Evolutionary conservation across 306 rosid species (phyloP), one percentile per base, ranked within the genome.

Genomic region (Aeschynomene evenia): DNA sequence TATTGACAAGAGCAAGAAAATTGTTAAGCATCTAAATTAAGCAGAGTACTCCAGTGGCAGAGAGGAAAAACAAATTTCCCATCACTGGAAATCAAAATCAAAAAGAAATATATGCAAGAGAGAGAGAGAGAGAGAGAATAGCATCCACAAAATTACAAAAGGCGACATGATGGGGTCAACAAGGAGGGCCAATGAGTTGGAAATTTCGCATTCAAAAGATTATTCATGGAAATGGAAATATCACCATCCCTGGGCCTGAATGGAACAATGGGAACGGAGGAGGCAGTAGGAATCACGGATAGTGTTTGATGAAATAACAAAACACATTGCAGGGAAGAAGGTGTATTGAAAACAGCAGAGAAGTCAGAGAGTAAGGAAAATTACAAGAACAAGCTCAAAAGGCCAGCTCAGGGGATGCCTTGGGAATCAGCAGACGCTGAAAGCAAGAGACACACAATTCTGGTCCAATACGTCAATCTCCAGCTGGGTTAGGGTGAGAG

Each of bases 261-360:
- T 42, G 43, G 52, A 28, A 39, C 15, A 58, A 57, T 37, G 48
- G 49, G 16, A 66, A 64, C 72, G 39, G 64, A 40, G 61, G 24
- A 40, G 33, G 20, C 18, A 20, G 23, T 50, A 1, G 19, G 62
- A 66, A 13, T 46, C 28, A 22, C 8, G 11, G 46, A 36, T 11
- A 45, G 42, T 46, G 45, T 40, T 48, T n/a, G 15, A 45, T 24
- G 50, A 53, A 42, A 68, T 50, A 77, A 40, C 76, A 81, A n/a
- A 64, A 72, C 70, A 60, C 78, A 80, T 64, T 82, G 81, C 66
- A 51, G 14, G 29, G 57, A 51, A 49, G 33, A 43, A 51, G 67
- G 48, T 6, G 3, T 13, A 26, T 22, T 21, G 76, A 49, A 77
- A 75, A 36, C 33, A 73, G 28, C 37, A 20, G 19, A 51, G 40